phyloP scores from a whole-genome alignment of 345 rosid genomes.

The Iberis pinnata region DNA sequence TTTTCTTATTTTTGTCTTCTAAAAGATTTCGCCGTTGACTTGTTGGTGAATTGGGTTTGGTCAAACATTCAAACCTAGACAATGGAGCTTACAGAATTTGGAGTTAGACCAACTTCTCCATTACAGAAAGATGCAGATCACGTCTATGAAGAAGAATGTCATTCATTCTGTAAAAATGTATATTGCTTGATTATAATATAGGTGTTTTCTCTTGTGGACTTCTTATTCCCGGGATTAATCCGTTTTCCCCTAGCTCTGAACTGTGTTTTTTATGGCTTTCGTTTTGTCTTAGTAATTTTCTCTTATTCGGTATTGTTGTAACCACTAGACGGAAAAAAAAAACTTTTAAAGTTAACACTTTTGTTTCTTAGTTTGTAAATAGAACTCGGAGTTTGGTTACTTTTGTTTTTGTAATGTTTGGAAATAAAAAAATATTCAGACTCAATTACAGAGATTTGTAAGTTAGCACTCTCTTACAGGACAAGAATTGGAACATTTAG shows the following conservation, averaged over 20 bases:
- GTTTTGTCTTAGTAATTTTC: no score
- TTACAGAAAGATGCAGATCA: conserved; percentile 6
- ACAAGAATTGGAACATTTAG: conserved; percentile 5
- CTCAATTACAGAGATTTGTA: conserved; percentile 2
- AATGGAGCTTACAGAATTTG: conserved; percentile 8
- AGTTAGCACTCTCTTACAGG: not conserved
- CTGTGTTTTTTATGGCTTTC: no score
- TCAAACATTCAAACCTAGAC: conserved; percentile 24
- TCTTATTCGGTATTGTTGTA: no score
- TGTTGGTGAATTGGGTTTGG: conserved; percentile 15
- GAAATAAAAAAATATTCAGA: conserved; percentile 16
- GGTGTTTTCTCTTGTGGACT: no score
- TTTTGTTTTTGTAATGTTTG: not conserved
- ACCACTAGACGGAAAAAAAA: no score
- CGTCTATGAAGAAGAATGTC: conserved; percentile 25
- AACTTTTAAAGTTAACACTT: conserved; percentile 6
- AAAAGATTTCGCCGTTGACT: conserved; percentile 18
- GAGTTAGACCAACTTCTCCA: conserved; percentile 28
- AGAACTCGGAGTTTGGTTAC: conserved; percentile 1
- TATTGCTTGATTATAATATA: no score
- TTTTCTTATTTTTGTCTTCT: no score
- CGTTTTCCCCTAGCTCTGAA: no score
- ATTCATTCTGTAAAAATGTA: conserved; percentile 12
- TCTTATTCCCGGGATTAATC: no score
- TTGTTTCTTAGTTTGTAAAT: conserved; percentile 19